Base-by-base conservation (phyloP, 257 asterid species). In the Solanum verrucosum region DNA sequence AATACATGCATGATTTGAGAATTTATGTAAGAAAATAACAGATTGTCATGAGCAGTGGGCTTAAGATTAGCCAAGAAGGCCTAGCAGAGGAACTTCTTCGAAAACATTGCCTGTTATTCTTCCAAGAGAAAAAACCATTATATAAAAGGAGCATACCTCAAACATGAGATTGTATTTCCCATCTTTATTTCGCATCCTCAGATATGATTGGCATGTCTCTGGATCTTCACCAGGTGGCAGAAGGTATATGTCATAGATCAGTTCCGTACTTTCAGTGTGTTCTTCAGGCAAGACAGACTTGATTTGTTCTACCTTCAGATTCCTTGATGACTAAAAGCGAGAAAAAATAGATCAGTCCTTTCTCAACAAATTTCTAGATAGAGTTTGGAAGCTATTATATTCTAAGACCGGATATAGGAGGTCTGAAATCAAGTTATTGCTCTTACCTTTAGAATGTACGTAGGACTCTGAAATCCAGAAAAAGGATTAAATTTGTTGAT, bases 121-220 rank as follows among this genome's bases (percentile, higher is more conserved):
- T 81, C 85, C 29, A 81, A 29, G 33, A 81, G 85, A 31, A 81
- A 44, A 29, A 20, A 9, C 3, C 9, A 27, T 44, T 2, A 81
- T 81, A 37, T 46, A 44, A 81, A 81, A 29, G 68, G 42, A 92
- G 74, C 91, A 92, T 44, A 95, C 99, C 99, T 97, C 99, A 92
- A 97, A 97, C 99, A 97, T 97, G 93, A 97, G 99, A 92, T 96
- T 97, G 94, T 97, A 97, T 90, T 95, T 97, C 73, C 99, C 99
- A 79, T 97, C 99, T 91, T 92, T 96, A 89, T 97, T 97, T 52
- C 99, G 95, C 99, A 97, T 97, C 93, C 99, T 94, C 89, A 97
- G 91, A 91, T 97, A 97, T 75, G 99, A 97, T 90, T 96, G 98
- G 90, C 99, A 97, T 40, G 98, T 93, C 91, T 97, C 99, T 46